Base-by-base conservation (phyloP, 306 rosid species). In the Gastrolobium villosum region DNA sequence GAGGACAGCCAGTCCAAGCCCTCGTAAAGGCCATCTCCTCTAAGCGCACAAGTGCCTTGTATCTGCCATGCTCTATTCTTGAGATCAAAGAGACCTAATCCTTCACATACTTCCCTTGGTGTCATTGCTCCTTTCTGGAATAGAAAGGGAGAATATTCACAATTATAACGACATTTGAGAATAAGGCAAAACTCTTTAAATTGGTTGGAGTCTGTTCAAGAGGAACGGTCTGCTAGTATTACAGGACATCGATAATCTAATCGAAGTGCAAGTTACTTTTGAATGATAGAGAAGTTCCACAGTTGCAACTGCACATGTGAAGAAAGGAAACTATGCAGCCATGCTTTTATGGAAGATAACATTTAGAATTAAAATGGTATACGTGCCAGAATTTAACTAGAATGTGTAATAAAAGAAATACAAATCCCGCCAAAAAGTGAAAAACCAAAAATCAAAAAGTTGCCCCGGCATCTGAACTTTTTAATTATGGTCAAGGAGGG, bases 21-120 rank as follows among this genome's bases (percentile, higher is more conserved):
- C 84, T 95, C 99, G 54, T 95, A 95, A 75, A 95, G 99, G n/a
- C 99, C 99, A 76, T 95, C 99, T 7, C 99, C 99, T 63, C 57
- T 82, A 10, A 95, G 91, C 1, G 99, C 99, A 70, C 99, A 95
- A 54, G 99, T 86, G 78, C 94, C 98, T 82, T 95, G 99, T 80
- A 95, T 91, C 87, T 95, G 99, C 98, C 99, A 95, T 88, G 91
- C 91, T 87, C 99, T 86, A 82, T 95, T 90, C 87, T 86, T 93
- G 70, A 95, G 97, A 81, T 93, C 99, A 55, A 91, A 95, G 41
- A 95, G 96, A 69, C 99, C 99, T 31, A 95, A 86, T 72, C 99
- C 99, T 74, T 95, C 94, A 76, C 99, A 89, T 82, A 92, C 97
- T 91, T 95, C 99, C 91, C 82, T 89, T 6, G 99, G 85, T 2